Base-by-base conservation (phyloP, 495 filamentous ascomycete genomes). In the Saxophila tyrrhenica region DNA sequence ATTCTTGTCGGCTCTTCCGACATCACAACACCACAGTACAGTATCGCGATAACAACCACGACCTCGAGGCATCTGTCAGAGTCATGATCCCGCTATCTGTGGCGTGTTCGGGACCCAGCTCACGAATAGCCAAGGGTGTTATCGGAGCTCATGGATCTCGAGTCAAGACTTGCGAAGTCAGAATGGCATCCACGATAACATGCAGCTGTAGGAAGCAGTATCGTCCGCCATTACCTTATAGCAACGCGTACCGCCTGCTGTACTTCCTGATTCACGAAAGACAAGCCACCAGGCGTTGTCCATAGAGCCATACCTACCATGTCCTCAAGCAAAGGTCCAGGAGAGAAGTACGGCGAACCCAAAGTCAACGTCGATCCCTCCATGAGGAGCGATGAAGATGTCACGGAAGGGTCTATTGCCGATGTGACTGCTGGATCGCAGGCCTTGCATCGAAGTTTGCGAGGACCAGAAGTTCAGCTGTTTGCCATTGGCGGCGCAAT, bases 401-500 rank as follows among this genome's bases (percentile, higher is more conserved):
- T 35, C 11, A 35, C 24, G 24, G 24, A 51, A 19, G 35, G 29
- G 11, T 35, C 29, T 7, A 7, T 7, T 35, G 29, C 29, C 29
- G 29, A 35, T 39, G n/a, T 39, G 49, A 51, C 49, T 35, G 29
- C 29, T 35, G 39, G 39, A 11, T 24, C n/a, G 15, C 15, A 38
- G 17, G 2, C 29, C 10, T 25, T 51, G 15, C 49, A 51, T 39
- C 49, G 49, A 29, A 25, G 25, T 9, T 43, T 55, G 15, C n/a
- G 43, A 21, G 44, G 44, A n/a, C 48, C 24, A 15, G 17, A 51
- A 48, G 61, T 67, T 32, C 65, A 67, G 50, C 58, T 65, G 41
- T 65, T 65, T 25, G 65, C 65, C 22, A 65, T 67, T 39, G 65
- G 65, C 2, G 65, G 63, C 48, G 63, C 63, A 17, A 67, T 67